These are phyloP conservation scores for Capsella bursapastoris DNA, from an alignment of 345 rosid genomes.

Conservation along the genomic window DNA sequence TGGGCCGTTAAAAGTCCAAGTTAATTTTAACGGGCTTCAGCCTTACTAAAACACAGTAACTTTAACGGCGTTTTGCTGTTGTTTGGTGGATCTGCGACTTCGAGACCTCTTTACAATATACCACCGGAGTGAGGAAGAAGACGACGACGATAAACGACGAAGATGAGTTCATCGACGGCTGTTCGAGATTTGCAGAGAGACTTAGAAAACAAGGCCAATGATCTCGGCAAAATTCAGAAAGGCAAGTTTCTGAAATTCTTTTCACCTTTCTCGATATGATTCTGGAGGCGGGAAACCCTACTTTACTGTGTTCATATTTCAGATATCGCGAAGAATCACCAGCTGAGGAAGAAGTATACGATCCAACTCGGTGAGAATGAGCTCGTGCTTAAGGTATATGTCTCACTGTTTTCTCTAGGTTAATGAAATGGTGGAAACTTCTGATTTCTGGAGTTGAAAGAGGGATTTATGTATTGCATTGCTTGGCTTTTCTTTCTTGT, in stretches of 20 bases:
- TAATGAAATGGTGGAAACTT: background rate
- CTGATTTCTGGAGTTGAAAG: constrained; percentile 14
- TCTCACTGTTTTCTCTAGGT: constrained; percentile 4
- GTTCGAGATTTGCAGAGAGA: constrained; percentile 81
- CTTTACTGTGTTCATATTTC: constrained; percentile 1
- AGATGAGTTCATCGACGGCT: constrained; percentile 74
- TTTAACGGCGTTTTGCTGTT: constrained; percentile 11
- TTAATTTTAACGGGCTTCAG: background rate
- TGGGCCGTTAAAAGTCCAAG: constrained; percentile 22
- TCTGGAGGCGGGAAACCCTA: constrained; percentile 24
- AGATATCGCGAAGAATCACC: constrained; percentile 91
- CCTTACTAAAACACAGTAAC: background rate
- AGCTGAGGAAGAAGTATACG: constrained; percentile 91
- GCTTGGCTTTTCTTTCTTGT: background rate
- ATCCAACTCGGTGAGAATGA: constrained; percentile 97
- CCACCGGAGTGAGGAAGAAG: constrained; percentile 8
- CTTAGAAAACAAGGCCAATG: constrained; percentile 79
- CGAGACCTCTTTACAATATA: background rate
- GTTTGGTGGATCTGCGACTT: constrained; percentile 29
- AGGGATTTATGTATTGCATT: background rate
- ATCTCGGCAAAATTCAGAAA: constrained; percentile 83
- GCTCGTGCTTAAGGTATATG: constrained; percentile 82
- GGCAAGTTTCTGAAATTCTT: constrained; percentile 42
- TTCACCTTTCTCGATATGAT: constrained; percentile 4
- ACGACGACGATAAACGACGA: background rate